Evolutionary conservation across 305 asterid genomes (phyloP), one percentile per base, ranked within the genome.

Genomic region (Fraxinus paxiana): DNA sequence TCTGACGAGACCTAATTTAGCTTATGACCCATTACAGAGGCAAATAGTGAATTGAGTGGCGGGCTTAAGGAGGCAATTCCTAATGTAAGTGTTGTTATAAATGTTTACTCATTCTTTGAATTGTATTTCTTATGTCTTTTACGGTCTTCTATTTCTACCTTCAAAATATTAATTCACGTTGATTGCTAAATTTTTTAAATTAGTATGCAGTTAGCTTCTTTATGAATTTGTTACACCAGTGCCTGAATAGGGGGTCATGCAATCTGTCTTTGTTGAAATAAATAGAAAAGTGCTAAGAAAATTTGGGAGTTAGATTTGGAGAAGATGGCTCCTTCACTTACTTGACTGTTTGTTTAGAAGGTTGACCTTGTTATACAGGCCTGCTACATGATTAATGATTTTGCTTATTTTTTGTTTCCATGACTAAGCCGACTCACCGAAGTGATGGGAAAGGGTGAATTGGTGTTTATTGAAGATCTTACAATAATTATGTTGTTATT

Each of bases 11-110:
- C 26, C 81, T 85, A 41, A 80, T 35, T 28, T 6, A 10, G 20
- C 0, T 65, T 77, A 13, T 84, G 67, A 59, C 83, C 6, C 83
- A 26, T 65, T 80, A 75, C 94, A 92, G 97, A 86, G 81, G 79
- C 84, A 71, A 81, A 80, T 77, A 87, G 82, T 75, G 93, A 80
- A 41, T 69, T 46, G 67, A 81, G 75, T 67, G 87, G 86, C 63
- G 83, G 74, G 83, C 86, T 22, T 82, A 88, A 80, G 41, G 92
- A 76, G 79, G 77, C 87, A 34, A 81, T 35, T 80, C 77, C 80
- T 56, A 73, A 85, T 85, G 97, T 92, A 88, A 85, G 97, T 87
- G 63, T 46, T 4, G 51, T 73, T 34, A 34, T 31, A 18, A 51
- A 35, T 82, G 37, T 54, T 56, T 81, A 22, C 34, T 82, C 67